A percentile compares a stretch with the other conserved stretches of the same genome.
Evolutionary conservation across 2,329 filamentous ascomycete species (phyloP).

Genomic region (Talaromyces sp.): DNA sequence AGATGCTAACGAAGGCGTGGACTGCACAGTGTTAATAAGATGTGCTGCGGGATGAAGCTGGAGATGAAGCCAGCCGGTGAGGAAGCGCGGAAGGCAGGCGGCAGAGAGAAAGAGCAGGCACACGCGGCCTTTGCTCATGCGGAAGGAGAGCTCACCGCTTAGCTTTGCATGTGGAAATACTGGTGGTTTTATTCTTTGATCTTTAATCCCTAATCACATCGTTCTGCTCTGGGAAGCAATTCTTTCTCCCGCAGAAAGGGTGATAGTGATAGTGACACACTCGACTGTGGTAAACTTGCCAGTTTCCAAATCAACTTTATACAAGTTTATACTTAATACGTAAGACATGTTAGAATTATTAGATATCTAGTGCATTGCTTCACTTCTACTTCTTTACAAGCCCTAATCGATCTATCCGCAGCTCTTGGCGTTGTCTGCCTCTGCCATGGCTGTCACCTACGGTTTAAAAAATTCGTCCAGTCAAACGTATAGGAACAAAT

Average conservation of each 20-base stretch:
- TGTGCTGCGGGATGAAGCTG: neutral
- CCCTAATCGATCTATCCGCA: neutral
- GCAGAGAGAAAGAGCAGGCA: neutral
- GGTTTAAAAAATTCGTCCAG: too few relatives aligned
- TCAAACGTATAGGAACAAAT: neutral
- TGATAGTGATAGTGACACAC: neutral
- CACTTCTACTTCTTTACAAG: neutral
- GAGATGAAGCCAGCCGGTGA: neutral
- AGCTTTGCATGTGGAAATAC: too few relatives aligned
- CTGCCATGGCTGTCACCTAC: too few relatives aligned
- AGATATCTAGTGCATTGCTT: neutral
- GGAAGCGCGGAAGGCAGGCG: neutral
- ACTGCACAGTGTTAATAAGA: neutral
- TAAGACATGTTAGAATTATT: neutral
- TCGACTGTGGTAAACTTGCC: neutral
- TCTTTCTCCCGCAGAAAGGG: neutral
- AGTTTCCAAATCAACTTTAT: neutral
- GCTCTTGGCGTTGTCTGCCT: neutral
- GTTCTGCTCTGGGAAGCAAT: neutral
- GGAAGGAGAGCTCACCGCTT: neutral
- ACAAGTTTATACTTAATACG: neutral
- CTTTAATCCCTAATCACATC: neutral
- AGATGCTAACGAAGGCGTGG: neutral
- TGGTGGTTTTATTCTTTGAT: neutral
- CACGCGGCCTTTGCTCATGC: neutral